Evolutionary conservation across 2,329 filamentous ascomycete species (phyloP).

Genomic region (Trichoderma gracile): DNA sequence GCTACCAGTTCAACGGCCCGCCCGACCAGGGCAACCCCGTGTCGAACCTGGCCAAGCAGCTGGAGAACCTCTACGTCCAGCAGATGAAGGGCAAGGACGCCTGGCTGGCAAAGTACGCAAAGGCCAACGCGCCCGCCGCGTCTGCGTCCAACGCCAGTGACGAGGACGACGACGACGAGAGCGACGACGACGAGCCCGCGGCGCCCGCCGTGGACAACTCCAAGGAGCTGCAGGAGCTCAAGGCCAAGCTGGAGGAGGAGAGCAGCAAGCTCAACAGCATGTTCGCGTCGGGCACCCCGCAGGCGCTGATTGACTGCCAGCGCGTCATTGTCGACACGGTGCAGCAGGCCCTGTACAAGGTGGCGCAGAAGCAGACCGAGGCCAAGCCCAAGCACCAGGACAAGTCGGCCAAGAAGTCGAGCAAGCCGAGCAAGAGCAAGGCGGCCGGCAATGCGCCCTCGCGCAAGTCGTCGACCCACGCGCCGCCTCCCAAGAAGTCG

Average conservation of each 20-base stretch:
- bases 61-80: slow-evolving; percentile 73
- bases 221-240: slow-evolving; percentile 53
- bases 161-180: slow-evolving; percentile 72
- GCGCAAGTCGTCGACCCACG: slow-evolving; percentile 47
- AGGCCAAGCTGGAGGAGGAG: slow-evolving; percentile 56
- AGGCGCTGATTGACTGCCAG: slow-evolving; percentile 56
- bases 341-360: slow-evolving; percentile 70
- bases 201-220: slow-evolving; percentile 46
- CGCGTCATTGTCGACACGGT: slow-evolving; percentile 64
- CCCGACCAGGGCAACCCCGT: slow-evolving; percentile 64
- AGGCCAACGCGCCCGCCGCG: slow-evolving; percentile 51
- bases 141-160: slow-evolving; percentile 66
- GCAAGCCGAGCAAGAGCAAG: slow-evolving; percentile 59
- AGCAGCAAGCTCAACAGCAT: slow-evolving; percentile 59
- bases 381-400: slow-evolving; percentile 50
- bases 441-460: slow-evolving; percentile 36
- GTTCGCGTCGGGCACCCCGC: slow-evolving; percentile 51
- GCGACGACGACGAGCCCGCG: slow-evolving; percentile 53
- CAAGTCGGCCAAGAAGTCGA: slow-evolving; percentile 59
- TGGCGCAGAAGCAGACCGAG: slow-evolving; percentile 64
- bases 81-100: slow-evolving; percentile 77
- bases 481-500: slow-evolving; percentile 40
- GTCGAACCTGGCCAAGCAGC: slow-evolving; percentile 66
- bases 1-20: slow-evolving; percentile 80
- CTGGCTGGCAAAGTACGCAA: slow-evolving; percentile 77